These are phyloP conservation scores for Beauveria caledonica DNA, from an alignment of 2,329 filamentous ascomycete genomes.

Conservation along the genomic window DNA sequence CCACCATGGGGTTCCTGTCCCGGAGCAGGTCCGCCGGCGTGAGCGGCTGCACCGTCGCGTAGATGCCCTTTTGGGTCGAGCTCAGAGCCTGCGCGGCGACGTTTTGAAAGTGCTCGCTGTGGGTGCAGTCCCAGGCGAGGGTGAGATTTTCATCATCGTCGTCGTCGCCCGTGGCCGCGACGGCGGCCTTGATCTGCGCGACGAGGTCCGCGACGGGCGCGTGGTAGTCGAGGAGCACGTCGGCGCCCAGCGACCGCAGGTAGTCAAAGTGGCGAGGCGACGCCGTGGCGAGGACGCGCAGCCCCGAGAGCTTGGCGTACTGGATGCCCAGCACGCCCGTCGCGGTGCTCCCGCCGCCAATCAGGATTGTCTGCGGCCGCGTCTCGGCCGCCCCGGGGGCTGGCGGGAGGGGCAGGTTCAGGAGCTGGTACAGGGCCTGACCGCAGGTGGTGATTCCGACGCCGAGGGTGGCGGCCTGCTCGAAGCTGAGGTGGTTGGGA, in stretches of 20 bases:
- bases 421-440: slow-evolving; percentile 38
- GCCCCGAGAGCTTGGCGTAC: slow-evolving; percentile 32
- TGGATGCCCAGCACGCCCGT: slow-evolving; percentile 45
- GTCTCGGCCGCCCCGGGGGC: slow-evolving; percentile 26
- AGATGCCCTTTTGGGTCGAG: background rate
- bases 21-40: background rate
- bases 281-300: slow-evolving; percentile 31
- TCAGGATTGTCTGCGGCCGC: slow-evolving; percentile 26
- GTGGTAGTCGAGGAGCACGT: slow-evolving; percentile 37
- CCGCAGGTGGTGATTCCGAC: slow-evolving; percentile 35
- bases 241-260: slow-evolving; percentile 34
- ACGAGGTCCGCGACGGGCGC: background rate
- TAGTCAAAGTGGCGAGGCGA: slow-evolving; percentile 31
- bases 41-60: slow-evolving; percentile 2
- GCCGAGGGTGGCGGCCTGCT: slow-evolving; percentile 36
- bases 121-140: slow-evolving; percentile 11
- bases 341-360: slow-evolving; percentile 44
- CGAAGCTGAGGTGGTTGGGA: slow-evolving; percentile 36
- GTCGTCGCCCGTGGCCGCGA: background rate
- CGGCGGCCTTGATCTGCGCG: background rate
- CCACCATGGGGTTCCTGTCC: slow-evolving; percentile 1
- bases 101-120: slow-evolving; percentile 1
- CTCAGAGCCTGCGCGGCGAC: slow-evolving; percentile 1
- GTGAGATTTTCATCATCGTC: background rate
- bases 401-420: slow-evolving; percentile 38